Conservation (phyloP, 1,284 basidiomycete genomes). For the Sanghuangporus sanghuang region DNA sequence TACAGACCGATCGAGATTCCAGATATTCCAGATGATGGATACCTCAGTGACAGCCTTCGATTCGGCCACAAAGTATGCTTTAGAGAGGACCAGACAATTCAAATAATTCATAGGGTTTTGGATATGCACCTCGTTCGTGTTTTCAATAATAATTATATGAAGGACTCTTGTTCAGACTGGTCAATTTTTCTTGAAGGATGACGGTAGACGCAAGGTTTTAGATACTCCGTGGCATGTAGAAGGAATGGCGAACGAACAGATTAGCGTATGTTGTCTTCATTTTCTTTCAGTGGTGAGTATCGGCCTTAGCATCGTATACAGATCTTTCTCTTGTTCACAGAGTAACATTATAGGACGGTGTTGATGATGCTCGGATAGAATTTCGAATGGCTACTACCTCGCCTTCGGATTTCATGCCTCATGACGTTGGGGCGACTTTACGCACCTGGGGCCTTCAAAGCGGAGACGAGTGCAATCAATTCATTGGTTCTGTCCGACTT, state of each 20-base stretch:
- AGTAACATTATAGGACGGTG: slow-evolving; percentile 27
- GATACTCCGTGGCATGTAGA: slow-evolving; percentile 49
- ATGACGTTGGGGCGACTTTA: slow-evolving; percentile 39
- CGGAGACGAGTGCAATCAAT: slow-evolving; percentile 42
- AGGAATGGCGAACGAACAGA: slow-evolving; percentile 51
- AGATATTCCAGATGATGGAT: slow-evolving; percentile 39
- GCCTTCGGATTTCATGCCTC: slow-evolving; percentile 35
- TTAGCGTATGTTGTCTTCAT: slow-evolving; percentile 44
- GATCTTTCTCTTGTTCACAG: neutral
- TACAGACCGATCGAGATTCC: slow-evolving; percentile 40
- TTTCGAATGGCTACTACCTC: slow-evolving; percentile 48
- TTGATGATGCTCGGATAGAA: slow-evolving; percentile 30
- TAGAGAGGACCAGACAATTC: slow-evolving; percentile 32
- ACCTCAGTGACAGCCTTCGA: slow-evolving; percentile 35
- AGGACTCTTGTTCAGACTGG: neutral
- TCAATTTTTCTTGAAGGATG: slow-evolving; percentile 27
- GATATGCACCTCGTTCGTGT: slow-evolving; percentile 38
- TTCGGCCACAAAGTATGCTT: slow-evolving; percentile 34
- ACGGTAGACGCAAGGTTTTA: slow-evolving; percentile 32
- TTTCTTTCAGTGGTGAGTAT: slow-evolving; percentile 33
- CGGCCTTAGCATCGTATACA: slow-evolving; percentile 13
- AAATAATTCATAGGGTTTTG: slow-evolving; percentile 41
- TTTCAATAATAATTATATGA: neutral
- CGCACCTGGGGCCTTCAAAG: slow-evolving; percentile 45
- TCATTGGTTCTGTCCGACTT: slow-evolving; percentile 36